Evolutionary conservation across 108 stramenopile genomes (phyloP).

Genomic region (Fragilariopsis cylindrus): DNA sequence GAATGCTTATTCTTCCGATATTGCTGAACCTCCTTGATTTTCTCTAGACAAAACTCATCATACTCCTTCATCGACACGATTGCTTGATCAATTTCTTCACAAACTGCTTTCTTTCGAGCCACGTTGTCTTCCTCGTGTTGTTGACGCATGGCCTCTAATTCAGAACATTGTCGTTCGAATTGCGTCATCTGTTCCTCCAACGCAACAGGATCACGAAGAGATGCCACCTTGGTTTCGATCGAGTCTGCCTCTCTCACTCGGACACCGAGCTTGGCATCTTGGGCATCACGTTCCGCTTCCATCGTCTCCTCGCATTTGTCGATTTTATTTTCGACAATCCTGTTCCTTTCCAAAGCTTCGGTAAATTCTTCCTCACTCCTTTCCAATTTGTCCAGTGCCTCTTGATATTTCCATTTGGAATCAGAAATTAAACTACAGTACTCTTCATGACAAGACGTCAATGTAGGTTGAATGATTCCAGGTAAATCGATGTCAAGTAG

Average conservation of each 20-base stretch:
- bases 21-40: conserved; percentile 18
- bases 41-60: conserved; percentile 29
- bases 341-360: conserved; percentile 48
- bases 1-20: conserved; percentile 7
- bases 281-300: conserved; percentile 43
- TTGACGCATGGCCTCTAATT: conserved; percentile 51
- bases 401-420: conserved; percentile 42
- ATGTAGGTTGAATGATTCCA: conserved; percentile 31
- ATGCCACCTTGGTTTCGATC: conserved; percentile 60
- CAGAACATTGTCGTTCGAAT: conserved; percentile 52
- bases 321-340: conserved; percentile 58
- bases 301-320: conserved; percentile 48
- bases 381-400: conserved; percentile 62
- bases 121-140: conserved; percentile 56
- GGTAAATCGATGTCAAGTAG: conserved; percentile 58
- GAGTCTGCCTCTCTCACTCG: conserved; percentile 62
- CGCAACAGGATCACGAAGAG: conserved; percentile 74
- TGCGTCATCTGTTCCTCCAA: conserved; percentile 69
- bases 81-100: conserved; percentile 65
- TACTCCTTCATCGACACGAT: conserved; percentile 51
- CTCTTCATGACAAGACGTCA: conserved; percentile 37
- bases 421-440: conserved; percentile 31
- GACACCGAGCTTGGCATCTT: conserved; percentile 60
- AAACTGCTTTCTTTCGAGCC: conserved; percentile 48
- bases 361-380: conserved; percentile 38